Evolutionary conservation across 208 protist genomes (phyloP), one percentile per base, ranked within the genome.

Genomic region (Trypanosomatidae sp.): DNA sequence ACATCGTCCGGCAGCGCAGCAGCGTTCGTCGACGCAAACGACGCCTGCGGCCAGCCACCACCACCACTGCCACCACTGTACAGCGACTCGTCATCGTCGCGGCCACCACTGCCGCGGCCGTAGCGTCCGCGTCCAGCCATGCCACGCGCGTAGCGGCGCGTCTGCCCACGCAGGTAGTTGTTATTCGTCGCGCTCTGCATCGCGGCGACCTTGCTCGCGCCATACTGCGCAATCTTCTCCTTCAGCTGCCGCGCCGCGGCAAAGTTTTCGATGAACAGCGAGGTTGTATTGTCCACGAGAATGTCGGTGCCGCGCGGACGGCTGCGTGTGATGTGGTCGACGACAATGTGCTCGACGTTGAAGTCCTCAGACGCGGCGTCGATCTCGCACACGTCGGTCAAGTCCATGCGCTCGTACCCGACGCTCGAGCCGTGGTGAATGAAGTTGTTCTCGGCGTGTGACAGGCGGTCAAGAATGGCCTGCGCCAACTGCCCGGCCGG

Each of bases 231-330:
- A 30, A 88, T 53, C 33, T 74, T 62, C 27, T 74, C 56, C 55
- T 70, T 78, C 22, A 91, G 45, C 38, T 68, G 67, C 3, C 81
- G 76, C n/a, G 81, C 81, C 19, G 72, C 76, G 19, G 72, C 73
- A 49, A 91, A 91, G 61, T 91, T 91, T 45, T 91, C 81, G 52
- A 91, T 84, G 61, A 70, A 82, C 13, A 91, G 61, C 10, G 81
- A 74, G 6, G 81, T 82, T 6, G 77, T 84, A 43, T 72, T 87
- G 63, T 91, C 81, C 11, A 91, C 73, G 0, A 74, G 61, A 24
- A 91, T 56, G 37, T 75, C 70, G 3, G 73, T 87, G 10, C 73
- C 73, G 20, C 66, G 61, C n/a, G 73, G 73, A 27, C 71, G 69
- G 25, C 66, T 66, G 24, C 81, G 72, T 28, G 67, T 64, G 13